Base-by-base conservation (phyloP, 495 filamentous ascomycete genomes). In the Podospora comata region DNA sequence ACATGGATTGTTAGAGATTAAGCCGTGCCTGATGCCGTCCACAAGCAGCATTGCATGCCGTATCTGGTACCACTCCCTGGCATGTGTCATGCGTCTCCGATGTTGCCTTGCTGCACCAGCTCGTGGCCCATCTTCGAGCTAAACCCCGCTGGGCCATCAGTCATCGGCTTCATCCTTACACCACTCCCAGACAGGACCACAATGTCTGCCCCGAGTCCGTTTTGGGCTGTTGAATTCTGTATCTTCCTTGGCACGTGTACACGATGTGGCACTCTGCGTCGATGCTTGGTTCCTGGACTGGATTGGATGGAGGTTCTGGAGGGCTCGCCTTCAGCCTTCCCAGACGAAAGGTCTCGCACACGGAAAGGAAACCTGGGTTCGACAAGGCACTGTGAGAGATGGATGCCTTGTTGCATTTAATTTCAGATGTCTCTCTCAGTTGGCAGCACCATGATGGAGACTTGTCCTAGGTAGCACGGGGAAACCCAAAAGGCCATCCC, bases 161-260 rank as follows among this genome's bases (percentile, higher is more conserved):
- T 48, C 39, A 48, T 48, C 39, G 39, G 39, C 39, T 11, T 11
- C 9, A 48, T 48, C 39, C 39, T 48, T 48, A 48, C 39, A 48
- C 39, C 39, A 48, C 39, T 48, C 39, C 13, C 39, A 48, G 39
- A 48, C 39, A 48, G 39, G 39, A 16, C 39, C 39, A 48, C 39
- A 48, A 48, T 48, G 39, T 48, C 39, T 48, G 15, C 39, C 39
- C 39, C 39, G 39, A 48, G 39, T 16, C 13, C 15, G 15, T 16
- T 13, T 16, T 48, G 15, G 39, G 39, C 39, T 48, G 13, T 13
- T 48, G 7, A 11, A 13, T 48, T 48, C 39, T 48, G 39, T 48
- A 48, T 48, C 39, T 58, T 58, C 55, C 55, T 58, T 58, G 55
- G 55, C 55, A 58, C 55, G 55, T 58, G 55, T 26, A 58, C n/a